A percentile compares a stretch with the other conserved stretches of the same genome.
These are phyloP conservation scores for Lumnitzera littorea DNA, from an alignment of 345 rosid genomes.

Conservation along the genomic window DNA sequence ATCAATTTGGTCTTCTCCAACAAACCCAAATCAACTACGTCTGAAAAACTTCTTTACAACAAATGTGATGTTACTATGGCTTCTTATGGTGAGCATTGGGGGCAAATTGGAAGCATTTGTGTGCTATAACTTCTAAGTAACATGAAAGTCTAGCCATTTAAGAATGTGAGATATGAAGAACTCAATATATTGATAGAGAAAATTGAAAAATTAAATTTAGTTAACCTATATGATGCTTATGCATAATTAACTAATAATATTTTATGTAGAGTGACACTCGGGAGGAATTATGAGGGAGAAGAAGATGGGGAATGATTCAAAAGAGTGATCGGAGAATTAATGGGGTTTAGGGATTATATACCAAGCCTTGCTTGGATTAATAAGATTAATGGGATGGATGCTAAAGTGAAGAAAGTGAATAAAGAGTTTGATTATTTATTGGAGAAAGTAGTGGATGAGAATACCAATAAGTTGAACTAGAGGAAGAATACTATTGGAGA, in stretches of 20 bases:
- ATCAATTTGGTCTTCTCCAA: slow-evolving; percentile 24
- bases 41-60: slow-evolving; percentile 23
- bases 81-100: slow-evolving; percentile 67
- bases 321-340: slow-evolving; percentile 16
- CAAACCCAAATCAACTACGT: slow-evolving; percentile 23
- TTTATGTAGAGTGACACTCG: slow-evolving; percentile 34
- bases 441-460: slow-evolving; percentile 15
- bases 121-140: slow-evolving; percentile 39
- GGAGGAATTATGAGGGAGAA: slow-evolving; percentile 37
- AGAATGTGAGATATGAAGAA: slow-evolving; percentile 38
- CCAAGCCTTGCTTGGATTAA: slow-evolving; percentile 23
- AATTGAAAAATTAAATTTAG: slow-evolving; percentile 13
- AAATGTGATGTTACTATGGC: slow-evolving; percentile 32
- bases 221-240: slow-evolving; percentile 31
- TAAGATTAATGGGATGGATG: slow-evolving; percentile 16
- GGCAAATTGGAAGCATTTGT: slow-evolving; percentile 45
- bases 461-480: not conserved
- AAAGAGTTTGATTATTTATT: slow-evolving; percentile 23
- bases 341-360: slow-evolving; percentile 35
- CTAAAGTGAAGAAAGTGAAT: slow-evolving; percentile 14
- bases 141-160: slow-evolving; percentile 37
- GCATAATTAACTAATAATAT: slow-evolving; percentile 27
- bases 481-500: not conserved
- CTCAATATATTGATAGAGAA: slow-evolving; percentile 16
- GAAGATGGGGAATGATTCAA: slow-evolving; percentile 22